phyloP scores from a whole-genome alignment of 2,329 filamentous ascomycete species.

The Botryotinia calthae region DNA sequence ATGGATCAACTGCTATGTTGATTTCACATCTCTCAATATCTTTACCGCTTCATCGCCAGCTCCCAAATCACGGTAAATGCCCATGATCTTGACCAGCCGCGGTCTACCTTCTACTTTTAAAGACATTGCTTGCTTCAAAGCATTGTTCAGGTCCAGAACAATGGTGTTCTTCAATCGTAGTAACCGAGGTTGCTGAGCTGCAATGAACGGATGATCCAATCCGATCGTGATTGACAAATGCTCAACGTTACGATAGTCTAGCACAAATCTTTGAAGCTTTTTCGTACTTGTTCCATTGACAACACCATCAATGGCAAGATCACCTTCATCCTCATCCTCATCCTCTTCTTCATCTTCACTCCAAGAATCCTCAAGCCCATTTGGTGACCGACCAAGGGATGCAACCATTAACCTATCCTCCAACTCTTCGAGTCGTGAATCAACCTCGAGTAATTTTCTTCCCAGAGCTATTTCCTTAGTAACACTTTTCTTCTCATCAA shows the following conservation, averaged over 20 bases:
- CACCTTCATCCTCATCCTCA: conserved; percentile 40
- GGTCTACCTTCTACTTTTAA: conserved; percentile 41
- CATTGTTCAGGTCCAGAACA: conserved; percentile 61
- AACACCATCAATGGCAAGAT: conserved; percentile 31
- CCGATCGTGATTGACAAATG: conserved; percentile 51
- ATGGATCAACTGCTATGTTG: conserved; percentile 20
- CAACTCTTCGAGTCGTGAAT: conserved; percentile 59
- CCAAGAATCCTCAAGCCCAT: conserved; percentile 35
- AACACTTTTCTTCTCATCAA: conserved; percentile 66
- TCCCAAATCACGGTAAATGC: conserved; percentile 60
- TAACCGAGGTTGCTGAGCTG: conserved; percentile 54
- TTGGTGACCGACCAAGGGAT: conserved; percentile 32
- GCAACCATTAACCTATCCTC: conserved; percentile 62
- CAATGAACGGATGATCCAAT: conserved; percentile 60
- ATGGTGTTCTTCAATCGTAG: conserved; percentile 59
- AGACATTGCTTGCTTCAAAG: conserved; percentile 55
- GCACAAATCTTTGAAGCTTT: conserved; percentile 52
- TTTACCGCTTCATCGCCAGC: conserved; percentile 58
- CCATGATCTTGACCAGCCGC: conserved; percentile 54
- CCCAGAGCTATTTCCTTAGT: conserved; percentile 60
- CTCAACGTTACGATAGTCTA: conserved; percentile 56
- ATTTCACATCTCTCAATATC: conserved; percentile 41
- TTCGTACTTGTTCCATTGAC: conserved; percentile 35
- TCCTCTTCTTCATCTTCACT: conserved; percentile 44
- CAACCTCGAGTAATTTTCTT: conserved; percentile 63